These are phyloP conservation scores for Aegilops tauschii DNA, from an alignment of 176 grass and related monocot genomes.

Conservation along the genomic window DNA sequence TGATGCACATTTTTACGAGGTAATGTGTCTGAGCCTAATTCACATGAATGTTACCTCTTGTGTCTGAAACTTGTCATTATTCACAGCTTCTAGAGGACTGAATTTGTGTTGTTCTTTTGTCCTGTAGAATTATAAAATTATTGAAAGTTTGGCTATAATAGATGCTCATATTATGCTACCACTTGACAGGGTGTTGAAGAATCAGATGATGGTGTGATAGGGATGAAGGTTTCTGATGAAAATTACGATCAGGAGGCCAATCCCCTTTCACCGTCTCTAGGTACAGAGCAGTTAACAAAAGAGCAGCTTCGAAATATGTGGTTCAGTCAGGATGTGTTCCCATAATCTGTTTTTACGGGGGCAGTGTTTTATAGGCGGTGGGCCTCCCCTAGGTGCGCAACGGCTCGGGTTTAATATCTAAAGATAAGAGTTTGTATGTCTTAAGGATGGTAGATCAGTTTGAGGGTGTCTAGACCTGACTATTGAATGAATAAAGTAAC, in stretches of 20 bases:
- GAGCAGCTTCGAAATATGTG: constrained; percentile 67
- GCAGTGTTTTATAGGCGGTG: too few relatives aligned
- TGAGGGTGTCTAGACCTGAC: too few relatives aligned
- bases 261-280: constrained; percentile 58
- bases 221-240: constrained; percentile 45
- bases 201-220: constrained; percentile 47
- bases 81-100: background rate
- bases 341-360: constrained; percentile 2
- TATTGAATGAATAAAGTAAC: too few relatives aligned
- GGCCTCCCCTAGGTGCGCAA: too few relatives aligned
- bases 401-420: too few relatives aligned
- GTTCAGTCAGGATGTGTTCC: constrained; percentile 79
- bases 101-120: too few relatives aligned
- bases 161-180: background rate
- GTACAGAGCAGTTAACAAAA: constrained; percentile 50
- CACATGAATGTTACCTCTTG: background rate
- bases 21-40: background rate
- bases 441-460: too few relatives aligned
- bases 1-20: constrained; percentile 71
- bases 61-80: background rate
- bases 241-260: constrained; percentile 34
- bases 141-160: background rate
- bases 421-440: too few relatives aligned
- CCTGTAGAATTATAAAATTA: background rate
- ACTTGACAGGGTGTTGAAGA: constrained; percentile 46